Percentiles rank a stretch among this genome's conserved stretches.
These are phyloP conservation scores for Lanmaoa pseudosensibilis DNA, from an alignment of 768 basidiomycete species.

Conservation along the genomic window DNA sequence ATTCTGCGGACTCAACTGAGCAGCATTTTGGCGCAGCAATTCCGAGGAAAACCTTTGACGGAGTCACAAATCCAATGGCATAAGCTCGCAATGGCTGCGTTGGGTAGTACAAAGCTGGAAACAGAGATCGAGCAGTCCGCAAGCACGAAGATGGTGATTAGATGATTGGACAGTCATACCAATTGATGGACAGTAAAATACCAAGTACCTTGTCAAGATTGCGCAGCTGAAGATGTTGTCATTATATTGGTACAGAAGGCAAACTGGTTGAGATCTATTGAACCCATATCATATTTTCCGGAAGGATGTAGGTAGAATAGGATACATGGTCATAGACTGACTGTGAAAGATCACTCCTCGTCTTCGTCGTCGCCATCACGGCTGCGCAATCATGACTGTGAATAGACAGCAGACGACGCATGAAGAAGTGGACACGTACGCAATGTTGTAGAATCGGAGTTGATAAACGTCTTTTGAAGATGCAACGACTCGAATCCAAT, in stretches of 20 bases:
- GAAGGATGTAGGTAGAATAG: neutral
- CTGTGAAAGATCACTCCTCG: conserved; percentile 38
- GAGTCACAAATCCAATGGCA: conserved; percentile 70
- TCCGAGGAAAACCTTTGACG: conserved; percentile 59
- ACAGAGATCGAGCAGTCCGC: conserved; percentile 18
- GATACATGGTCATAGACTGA: neutral
- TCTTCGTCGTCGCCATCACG: conserved; percentile 57
- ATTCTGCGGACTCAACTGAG: conserved; percentile 65
- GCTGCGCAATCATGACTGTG: conserved; percentile 24
- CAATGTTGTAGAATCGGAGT: conserved; percentile 93
- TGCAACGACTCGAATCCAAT: conserved; percentile 98
- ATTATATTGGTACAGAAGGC: neutral
- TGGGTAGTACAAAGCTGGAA: conserved; percentile 53
- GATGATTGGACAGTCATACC: conserved; percentile 7
- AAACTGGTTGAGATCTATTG: neutral
- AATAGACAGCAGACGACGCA: neutral
- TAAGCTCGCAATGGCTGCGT: conserved; percentile 60
- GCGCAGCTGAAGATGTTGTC: neutral
- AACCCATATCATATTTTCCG: conserved; percentile 10
- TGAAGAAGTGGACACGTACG: conserved; percentile 46
- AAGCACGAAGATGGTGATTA: conserved; percentile 18
- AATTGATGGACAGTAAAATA: neutral
- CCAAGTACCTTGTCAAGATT: neutral
- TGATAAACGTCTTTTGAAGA: conserved; percentile 92
- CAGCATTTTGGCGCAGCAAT: conserved; percentile 59